Percentiles rank a stretch among this genome's conserved stretches.
phyloP scores from a whole-genome alignment of 352 stramenopile species.

The Pythium aristosporum region DNA sequence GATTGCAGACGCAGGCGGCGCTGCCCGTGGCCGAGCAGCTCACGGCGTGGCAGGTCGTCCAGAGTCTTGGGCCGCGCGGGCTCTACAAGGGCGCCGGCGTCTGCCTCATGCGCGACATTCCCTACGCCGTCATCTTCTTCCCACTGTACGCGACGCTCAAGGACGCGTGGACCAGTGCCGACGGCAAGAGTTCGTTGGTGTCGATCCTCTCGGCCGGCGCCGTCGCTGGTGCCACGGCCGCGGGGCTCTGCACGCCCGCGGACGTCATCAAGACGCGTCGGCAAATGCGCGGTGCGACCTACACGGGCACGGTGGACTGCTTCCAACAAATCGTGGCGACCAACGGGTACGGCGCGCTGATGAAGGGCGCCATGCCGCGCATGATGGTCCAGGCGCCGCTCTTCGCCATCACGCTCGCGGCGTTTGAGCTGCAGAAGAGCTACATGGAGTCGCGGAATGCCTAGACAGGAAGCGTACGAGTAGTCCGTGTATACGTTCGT shows the following conservation, averaged over 20 bases:
- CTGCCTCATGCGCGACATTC: constrained; percentile 90
- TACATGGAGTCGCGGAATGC: constrained; percentile 67
- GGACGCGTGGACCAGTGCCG: constrained; percentile 41
- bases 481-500: background rate
- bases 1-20: constrained; percentile 84
- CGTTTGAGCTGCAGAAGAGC: constrained; percentile 89
- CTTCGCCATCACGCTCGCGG: constrained; percentile 81
- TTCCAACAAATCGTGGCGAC: constrained; percentile 69
- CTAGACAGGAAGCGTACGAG: too few species aligned
- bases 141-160: constrained; percentile 82
- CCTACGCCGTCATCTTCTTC: constrained; percentile 94
- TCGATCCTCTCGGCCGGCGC: constrained; percentile 67
- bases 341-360: constrained; percentile 81
- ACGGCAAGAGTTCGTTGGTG: constrained; percentile 55
- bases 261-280: constrained; percentile 91
- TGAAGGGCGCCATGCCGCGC: constrained; percentile 81
- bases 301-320: constrained; percentile 85
- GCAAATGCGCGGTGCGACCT: constrained; percentile 77
- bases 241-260: constrained; percentile 55
- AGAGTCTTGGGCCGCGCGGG: constrained; percentile 70
- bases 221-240: constrained; percentile 57
- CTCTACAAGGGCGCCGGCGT: constrained; percentile 86
- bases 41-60: constrained; percentile 55
- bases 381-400: constrained; percentile 88
- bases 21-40: constrained; percentile 61